Evolutionary conservation across 768 basidiomycete species (phyloP), one percentile per base, ranked within the genome.

Genomic region (Dioszegia aurantiaca): DNA sequence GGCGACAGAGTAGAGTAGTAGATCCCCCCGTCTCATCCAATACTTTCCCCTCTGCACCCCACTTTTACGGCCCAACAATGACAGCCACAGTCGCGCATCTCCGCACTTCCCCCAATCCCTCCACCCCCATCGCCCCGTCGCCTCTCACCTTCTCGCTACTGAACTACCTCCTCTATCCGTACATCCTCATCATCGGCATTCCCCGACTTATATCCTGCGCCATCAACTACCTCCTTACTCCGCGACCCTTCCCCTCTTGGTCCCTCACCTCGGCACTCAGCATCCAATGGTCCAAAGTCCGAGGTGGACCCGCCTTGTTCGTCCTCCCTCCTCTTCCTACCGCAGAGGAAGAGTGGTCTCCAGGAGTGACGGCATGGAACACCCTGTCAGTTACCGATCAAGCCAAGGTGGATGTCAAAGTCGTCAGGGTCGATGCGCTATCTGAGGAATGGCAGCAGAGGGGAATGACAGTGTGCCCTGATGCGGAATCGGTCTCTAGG

Each of bases 391-490:
- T 10, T 21, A 23, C 2, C 2, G 48, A 58, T 21, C 26, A 17
- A 16, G n/a, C 40, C 12, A 43, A 45, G 5, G 52, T 63, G 28
- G 48, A 52, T 3, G 40, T 68, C 3, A 46, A 60, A 33, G 45
- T 52, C 3, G 53, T 67, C 4, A 33, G 4, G 9, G n/a, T 73
- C 4, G 21, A 41, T 2, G 56, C 65, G 2, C 62, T 69, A 3
- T 37, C 37, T 2, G 30, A 54, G 26, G 56, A 57, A 2, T 51
- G 55, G 36, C 42, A 55, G 40, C 41, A 58, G 8, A 40, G 17
- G 17, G 73, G 67, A 3, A 65, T 69, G 33, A 63, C 54, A 8
- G 48, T 46, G 9, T 63, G 61, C 43, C 19, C 39, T 6, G 43
- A 21, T 1, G 62, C 70, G 2, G 31, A 62, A 42, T 52, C 47